Evolutionary conservation across 768 basidiomycete genomes (phyloP).

Genomic region (Clitopilus passeckerianus): DNA sequence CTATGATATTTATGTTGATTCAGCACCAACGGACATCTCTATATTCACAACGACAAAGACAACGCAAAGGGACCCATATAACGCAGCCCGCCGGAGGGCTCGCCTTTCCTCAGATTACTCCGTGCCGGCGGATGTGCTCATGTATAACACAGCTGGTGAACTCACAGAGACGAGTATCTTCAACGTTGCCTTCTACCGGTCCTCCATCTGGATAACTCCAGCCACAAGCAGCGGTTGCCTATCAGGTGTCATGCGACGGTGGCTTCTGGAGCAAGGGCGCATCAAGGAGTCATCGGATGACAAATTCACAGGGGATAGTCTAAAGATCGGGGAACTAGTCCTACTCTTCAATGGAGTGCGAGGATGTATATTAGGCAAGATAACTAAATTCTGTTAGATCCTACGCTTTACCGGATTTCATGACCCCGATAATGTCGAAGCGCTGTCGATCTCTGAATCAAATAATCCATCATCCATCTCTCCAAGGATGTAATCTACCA

Average conservation of each 20-base stretch:
- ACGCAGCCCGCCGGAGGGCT: constrained; percentile 56
- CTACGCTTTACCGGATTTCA: background rate
- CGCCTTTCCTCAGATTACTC: constrained; percentile 24
- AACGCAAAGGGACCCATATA: constrained; percentile 54
- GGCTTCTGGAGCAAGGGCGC: constrained; percentile 56
- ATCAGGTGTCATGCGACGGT: constrained; percentile 65
- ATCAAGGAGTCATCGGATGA: constrained; percentile 46
- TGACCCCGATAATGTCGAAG: background rate
- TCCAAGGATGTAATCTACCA: constrained; percentile 83
- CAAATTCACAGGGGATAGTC: constrained; percentile 33
- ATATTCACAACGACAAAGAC: constrained; percentile 70
- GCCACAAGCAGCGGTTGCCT: constrained; percentile 58
- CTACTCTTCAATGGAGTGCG: constrained; percentile 70
- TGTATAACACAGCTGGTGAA: constrained; percentile 46
- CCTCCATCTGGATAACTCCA: constrained; percentile 63
- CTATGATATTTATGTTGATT: constrained; percentile 52
- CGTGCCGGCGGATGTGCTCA: constrained; percentile 50
- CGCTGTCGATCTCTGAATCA: constrained; percentile 33
- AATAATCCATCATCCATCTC: constrained; percentile 87
- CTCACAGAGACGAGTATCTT: constrained; percentile 67
- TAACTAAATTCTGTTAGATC: constrained; percentile 13
- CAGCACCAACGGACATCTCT: constrained; percentile 44
- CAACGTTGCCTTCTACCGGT: constrained; percentile 66
- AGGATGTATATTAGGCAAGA: constrained; percentile 60
- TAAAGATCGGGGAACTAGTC: constrained; percentile 56